Base-by-base conservation (phyloP, 2,329 filamentous ascomycete genomes). In the Botrytis fragariae region DNA sequence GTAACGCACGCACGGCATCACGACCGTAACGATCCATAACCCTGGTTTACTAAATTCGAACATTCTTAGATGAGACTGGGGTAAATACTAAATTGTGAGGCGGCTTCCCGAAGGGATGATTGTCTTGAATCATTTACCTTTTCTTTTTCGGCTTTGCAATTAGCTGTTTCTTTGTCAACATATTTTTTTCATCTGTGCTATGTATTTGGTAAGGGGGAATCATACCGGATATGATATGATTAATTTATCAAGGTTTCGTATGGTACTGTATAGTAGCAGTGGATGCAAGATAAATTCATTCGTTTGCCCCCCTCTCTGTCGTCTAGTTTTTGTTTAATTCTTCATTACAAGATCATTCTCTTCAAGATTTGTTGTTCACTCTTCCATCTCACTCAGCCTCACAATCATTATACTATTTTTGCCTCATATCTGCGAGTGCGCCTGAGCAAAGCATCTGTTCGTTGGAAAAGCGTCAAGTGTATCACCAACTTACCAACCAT, bases 101-200 rank as follows among this genome's bases (percentile, higher is more conserved):
- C 73, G 74, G 73, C 74, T 73, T 71, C 39, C 74, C 74, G 75
- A 75, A 75, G 76, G 76, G 74, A 77, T 77, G 76, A 73, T 72
- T 78, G 76, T 77, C 76, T 76, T 75, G 73, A 70, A 75, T 44
- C 29, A 42, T 37, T 72, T 72, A 69, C 54, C 64, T 62, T 57
- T 57, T 61, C 61, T 37, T 68, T 60, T 71, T 44, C 42, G 68
- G 42, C 42, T 51, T 37, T 64, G 39, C 42, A 48, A 48, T 61
- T 51, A 37, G 32, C 37, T 57, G 51, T 68, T 42, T 68, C 64
- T 68, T 68, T 68, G 45, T 68, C 32, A 39, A 54, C 35, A 54
- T 68, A 57, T 45, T 39, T 60, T 45, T 51, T 32, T 10, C 29
- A 32, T 64, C 39, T 59, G 37, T 65, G 32, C n/a, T 44, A 51